Base-by-base conservation (phyloP, 345 rosid genomes). In the Eucalyptus fibrosa region DNA sequence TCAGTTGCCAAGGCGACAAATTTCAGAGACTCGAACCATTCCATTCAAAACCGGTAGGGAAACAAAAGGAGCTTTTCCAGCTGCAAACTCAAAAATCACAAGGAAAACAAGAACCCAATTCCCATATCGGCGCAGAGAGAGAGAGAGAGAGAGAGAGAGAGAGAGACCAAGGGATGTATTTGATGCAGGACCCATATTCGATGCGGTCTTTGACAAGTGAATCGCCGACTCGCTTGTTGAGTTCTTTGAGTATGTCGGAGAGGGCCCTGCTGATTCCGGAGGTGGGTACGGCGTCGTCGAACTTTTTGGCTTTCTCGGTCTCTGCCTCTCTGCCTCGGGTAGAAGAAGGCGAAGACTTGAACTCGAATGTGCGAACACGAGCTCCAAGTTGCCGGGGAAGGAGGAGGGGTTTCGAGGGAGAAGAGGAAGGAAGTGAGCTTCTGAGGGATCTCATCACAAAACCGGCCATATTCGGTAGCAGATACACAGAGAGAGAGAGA, bases 191-290 rank as follows among this genome's bases (percentile, higher is more conserved):
- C 77, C 95, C 97, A 92, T 96, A 96, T 89, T 95, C 96, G 21
- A 89, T 62, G 37, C 97, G 96, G 49, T 90, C 92, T 88, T 90
- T 89, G 88, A 95, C 51, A 77, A 96, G 94, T 47, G 95, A 91
- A 90, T 94, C 96, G 12, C 96, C 96, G 90, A 96, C 96, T 90
- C 93, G 94, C 92, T 95, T 96, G 94, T 96, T 95, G 87, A 96
- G 96, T 88, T 96, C 96, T 82, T 92, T 95, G 86, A 96, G 98
- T 91, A 96, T 91, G 89, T 44, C 95, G 10, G 94, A 83, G 80
- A 96, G 94, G 4, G 97, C 96, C 53, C 96, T 90, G 91, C 96
- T 92, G 89, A 96, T 91, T 65, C 97, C 96, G 40, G 97, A 93
- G 23, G 96, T 95, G 26, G 95, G 95, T 30, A 94, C 92, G 15